Conservation (phyloP, 208 protist species). For the Crithidia sp. region DNA sequence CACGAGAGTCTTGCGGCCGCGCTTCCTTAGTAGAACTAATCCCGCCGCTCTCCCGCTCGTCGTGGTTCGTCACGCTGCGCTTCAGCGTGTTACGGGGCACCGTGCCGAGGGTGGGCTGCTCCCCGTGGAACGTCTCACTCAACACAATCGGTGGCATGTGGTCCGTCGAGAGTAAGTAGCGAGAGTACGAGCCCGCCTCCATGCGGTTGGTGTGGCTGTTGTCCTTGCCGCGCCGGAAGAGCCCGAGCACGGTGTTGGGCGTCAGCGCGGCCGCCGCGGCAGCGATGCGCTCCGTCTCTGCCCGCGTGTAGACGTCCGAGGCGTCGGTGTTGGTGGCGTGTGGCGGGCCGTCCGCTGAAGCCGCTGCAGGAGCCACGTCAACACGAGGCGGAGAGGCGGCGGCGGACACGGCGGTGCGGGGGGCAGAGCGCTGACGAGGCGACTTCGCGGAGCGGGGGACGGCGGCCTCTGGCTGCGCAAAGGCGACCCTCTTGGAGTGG, state of each 20-base stretch:
- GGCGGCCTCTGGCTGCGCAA: background rate
- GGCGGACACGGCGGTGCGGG: background rate
- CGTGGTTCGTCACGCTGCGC: background rate
- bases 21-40: no score
- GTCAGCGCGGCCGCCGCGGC: constrained; percentile 27
- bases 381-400: background rate
- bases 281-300: constrained; percentile 28
- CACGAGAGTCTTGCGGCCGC: no score
- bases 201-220: constrained; percentile 85
- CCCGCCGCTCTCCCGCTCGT: no score
- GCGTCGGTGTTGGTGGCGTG: background rate
- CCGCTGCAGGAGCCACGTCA: background rate
- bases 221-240: constrained; percentile 61
- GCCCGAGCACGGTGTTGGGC: constrained; percentile 32
- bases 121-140: constrained; percentile 50
- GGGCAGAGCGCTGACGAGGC: background rate
- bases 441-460: background rate
- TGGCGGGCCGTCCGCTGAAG: background rate
- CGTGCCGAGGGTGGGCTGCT: constrained; percentile 38
- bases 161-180: constrained; percentile 61
- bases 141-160: constrained; percentile 38
- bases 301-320: background rate
- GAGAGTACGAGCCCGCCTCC: constrained; percentile 70
- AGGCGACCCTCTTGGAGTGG: constrained; percentile 5
- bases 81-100: constrained; percentile 37